Evolutionary conservation across 108 stramenopile species (phyloP), one percentile per base, ranked within the genome.

Genomic region (Cylindrotheca closterium): DNA sequence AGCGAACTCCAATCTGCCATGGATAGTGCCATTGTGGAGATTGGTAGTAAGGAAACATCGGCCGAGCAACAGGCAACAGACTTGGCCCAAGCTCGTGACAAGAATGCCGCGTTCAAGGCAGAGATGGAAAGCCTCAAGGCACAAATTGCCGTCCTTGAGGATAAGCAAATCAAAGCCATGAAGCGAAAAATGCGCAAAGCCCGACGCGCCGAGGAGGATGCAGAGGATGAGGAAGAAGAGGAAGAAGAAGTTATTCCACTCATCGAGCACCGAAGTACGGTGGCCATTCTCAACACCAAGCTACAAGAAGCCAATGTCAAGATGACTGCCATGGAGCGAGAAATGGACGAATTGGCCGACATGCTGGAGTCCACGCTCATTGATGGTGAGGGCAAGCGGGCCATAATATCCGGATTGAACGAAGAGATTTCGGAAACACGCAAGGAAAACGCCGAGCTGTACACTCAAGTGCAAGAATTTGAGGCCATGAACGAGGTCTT

Each of bases 261-360:
- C 10, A 42, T 42, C 15, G 37, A 42, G 37, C 37, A 42, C 37
- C 7, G 37, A 42, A 42, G 37, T 42, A 15, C 37, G 10, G 7
- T 42, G 37, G 37, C 37, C 7, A 42, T 42, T 42, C 10, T 42
- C 37, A 42, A 42, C 37, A 42, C 37, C 37, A 42, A 42, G 37
- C 15, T 42, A 15, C 37, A 42, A 42, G 37, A 42, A 15, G 7
- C 37, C 37, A 42, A 42, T 15, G 7, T 42, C 10, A 42, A 42
- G 15, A 7, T 42, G 37, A 10, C 37, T 42, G 37, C 37, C 7
- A 42, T 42, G 37, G 37, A 42, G 10, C 7, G 37, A 42, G 37
- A 42, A 42, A 42, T 42, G 37, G 37, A 42, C 37, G 37, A 42
- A 42, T 42, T 42, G 37, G 37, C 37, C 7, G 37, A 42, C 37